A percentile compares a stretch with the other conserved stretches of the same genome.
These are phyloP conservation scores for Maudiozyma serrabonitensis DNA, from an alignment of 805 yeast species.

Conservation along the genomic window DNA sequence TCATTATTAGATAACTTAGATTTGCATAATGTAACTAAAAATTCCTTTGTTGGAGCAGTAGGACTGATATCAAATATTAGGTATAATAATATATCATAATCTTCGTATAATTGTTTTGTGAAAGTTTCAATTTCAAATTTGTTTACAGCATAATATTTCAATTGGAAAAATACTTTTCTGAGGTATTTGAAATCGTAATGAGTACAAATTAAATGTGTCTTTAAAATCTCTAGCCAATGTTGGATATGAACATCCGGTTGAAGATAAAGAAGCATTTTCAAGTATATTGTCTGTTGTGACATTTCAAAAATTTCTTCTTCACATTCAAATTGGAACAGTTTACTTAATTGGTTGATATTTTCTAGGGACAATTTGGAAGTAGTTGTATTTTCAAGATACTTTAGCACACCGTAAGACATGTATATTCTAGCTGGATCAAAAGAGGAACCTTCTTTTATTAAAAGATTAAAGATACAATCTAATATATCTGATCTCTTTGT, in stretches of 20 bases:
- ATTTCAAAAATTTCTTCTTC: slow-evolving; percentile 48
- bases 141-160: slow-evolving; percentile 30
- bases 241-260: slow-evolving; percentile 20
- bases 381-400: slow-evolving; percentile 35
- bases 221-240: slow-evolving; percentile 30
- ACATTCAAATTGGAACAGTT: slow-evolving; percentile 30
- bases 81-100: not conserved
- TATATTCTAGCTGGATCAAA: slow-evolving; percentile 68
- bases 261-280: slow-evolving; percentile 37
- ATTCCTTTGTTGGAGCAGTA: not conserved
- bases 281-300: slow-evolving; percentile 41
- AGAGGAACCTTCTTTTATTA: slow-evolving; percentile 39
- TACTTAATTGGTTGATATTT: slow-evolving; percentile 26
- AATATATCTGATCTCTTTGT: slow-evolving; percentile 5
- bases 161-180: slow-evolving; percentile 25
- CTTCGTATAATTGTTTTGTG: not conserved
- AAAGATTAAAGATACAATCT: slow-evolving; percentile 35
- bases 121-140: not conserved
- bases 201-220: slow-evolving; percentile 30
- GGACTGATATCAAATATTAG: not conserved
- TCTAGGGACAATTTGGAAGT: slow-evolving; percentile 12
- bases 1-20: not conserved
- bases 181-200: slow-evolving; percentile 25
- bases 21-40: not conserved
- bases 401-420: slow-evolving; percentile 43